A percentile compares a stretch with the other conserved stretches of the same genome.
These are phyloP conservation scores for Paxillus ammoniavirescens DNA, from an alignment of 768 basidiomycete species.

Conservation along the genomic window DNA sequence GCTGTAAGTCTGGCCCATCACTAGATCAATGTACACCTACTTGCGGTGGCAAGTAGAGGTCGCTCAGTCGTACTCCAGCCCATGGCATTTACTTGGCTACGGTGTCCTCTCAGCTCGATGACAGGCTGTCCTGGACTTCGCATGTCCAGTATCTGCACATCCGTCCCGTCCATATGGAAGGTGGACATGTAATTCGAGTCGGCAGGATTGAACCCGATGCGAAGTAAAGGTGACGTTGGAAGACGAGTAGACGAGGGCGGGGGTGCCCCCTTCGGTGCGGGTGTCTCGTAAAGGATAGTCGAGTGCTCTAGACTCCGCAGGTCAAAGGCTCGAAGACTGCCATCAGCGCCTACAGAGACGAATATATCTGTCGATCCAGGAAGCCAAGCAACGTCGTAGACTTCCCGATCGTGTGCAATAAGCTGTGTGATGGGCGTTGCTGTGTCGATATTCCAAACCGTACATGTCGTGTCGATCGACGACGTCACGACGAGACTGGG, in stretches of 20 bases:
- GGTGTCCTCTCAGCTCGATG: constrained; percentile 85
- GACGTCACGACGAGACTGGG: constrained; percentile 94
- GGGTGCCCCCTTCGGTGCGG: constrained; percentile 70
- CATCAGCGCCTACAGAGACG: constrained; percentile 97
- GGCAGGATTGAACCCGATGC: constrained; percentile 88
- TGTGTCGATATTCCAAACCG: constrained; percentile 98
- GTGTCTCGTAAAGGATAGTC: constrained; percentile 95
- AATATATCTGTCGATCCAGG: constrained; percentile 96
- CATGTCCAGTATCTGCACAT: constrained; percentile 95
- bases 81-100: constrained; percentile 78
- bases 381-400: constrained; percentile 98
- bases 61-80: constrained; percentile 88
- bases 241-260: constrained; percentile 63
- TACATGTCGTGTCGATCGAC: constrained; percentile 98
- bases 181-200: constrained; percentile 96
- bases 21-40: constrained; percentile 40
- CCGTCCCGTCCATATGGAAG: constrained; percentile 89
- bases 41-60: constrained; percentile 84
- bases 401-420: constrained; percentile 94
- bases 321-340: constrained; percentile 94
- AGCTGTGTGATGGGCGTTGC: constrained; percentile 93
- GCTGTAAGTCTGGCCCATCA: not conserved
- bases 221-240: constrained; percentile 75
- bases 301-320: constrained; percentile 95
- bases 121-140: constrained; percentile 94